phyloP scores from a whole-genome alignment of 352 stramenopile genomes.

The Phytophthora pluvialis region DNA sequence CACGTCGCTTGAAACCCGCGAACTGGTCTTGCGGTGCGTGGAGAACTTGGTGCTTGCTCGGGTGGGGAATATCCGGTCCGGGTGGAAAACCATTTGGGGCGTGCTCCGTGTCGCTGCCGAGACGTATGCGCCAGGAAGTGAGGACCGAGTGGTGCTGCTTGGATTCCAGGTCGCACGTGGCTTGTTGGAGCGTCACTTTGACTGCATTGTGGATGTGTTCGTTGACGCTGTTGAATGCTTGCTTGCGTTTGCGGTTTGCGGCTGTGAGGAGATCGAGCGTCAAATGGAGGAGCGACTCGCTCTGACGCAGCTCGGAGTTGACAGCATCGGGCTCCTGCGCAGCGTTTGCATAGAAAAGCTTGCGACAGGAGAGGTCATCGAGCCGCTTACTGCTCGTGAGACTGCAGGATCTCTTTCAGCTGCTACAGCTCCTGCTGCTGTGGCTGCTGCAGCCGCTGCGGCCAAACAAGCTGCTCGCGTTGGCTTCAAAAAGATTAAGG shows the following conservation, averaged over 20 bases:
- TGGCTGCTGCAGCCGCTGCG: constrained; percentile 12
- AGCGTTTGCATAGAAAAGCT: constrained; percentile 78
- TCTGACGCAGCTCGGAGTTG: constrained; percentile 73
- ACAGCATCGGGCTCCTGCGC: constrained; percentile 69
- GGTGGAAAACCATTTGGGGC: constrained; percentile 95
- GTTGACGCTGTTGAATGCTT: constrained; percentile 83
- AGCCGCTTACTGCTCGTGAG: constrained; percentile 38
- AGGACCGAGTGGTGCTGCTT: constrained; percentile 85
- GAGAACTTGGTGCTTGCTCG: constrained; percentile 93
- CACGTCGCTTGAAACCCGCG: constrained; percentile 82
- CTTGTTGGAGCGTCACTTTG: constrained; percentile 79
- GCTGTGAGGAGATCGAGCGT: constrained; percentile 67
- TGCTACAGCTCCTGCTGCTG: constrained; percentile 16
- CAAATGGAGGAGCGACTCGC: constrained; percentile 55
- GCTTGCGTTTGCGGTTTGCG: constrained; percentile 81
- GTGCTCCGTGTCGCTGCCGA: constrained; percentile 90
- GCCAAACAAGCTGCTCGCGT: constrained; percentile 53
- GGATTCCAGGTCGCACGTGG: constrained; percentile 90
- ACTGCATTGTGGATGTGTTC: constrained; percentile 81
- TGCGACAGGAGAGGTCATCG: constrained; percentile 78
- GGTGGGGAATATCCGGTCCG: constrained; percentile 89
- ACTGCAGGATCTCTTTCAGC: constrained; percentile 22
- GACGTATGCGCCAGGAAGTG: constrained; percentile 72
- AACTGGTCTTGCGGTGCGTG: constrained; percentile 92
- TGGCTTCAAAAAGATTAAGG: constrained; percentile 68